These are phyloP conservation scores for Penicilliopsis zonata DNA, from an alignment of 495 filamentous ascomycete species.

Conservation along the genomic window DNA sequence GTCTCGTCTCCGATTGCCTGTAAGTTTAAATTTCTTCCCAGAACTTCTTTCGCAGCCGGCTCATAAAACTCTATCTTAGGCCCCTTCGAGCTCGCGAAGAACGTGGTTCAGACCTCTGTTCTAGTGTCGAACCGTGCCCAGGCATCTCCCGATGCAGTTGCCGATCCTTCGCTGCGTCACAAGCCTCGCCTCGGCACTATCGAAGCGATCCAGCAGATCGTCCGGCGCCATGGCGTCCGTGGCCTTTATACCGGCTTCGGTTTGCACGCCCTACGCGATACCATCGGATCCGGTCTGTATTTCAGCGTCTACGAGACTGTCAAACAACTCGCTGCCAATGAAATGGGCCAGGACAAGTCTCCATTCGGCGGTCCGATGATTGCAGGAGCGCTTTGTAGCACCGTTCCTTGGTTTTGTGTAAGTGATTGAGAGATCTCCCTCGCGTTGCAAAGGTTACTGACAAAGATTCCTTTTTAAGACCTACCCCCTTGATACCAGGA, in stretches of 20 bases:
- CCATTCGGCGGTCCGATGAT: constrained; percentile 31
- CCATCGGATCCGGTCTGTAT: constrained; percentile 79
- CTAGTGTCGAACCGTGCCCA: constrained; percentile 60
- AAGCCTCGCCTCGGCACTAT: constrained; percentile 68
- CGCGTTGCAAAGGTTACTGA: no score
- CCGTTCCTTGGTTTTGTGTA: constrained; percentile 36
- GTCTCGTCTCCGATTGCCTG: constrained; percentile 77
- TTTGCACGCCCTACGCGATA: constrained; percentile 74
- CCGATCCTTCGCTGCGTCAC: constrained; percentile 54
- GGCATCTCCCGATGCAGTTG: constrained; percentile 39
- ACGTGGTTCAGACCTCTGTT: constrained; percentile 83
- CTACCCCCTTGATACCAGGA: constrained; percentile 36
- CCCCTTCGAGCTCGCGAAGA: constrained; percentile 89
- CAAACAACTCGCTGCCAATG: constrained; percentile 68
- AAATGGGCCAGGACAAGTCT: constrained; percentile 24
- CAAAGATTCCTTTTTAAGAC: constrained; percentile 15
- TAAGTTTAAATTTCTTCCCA: constrained; percentile 32
- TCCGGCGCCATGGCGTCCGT: constrained; percentile 61
- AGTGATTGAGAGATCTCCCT: no score
- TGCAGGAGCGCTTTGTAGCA: constrained; percentile 35
- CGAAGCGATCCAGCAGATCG: constrained; percentile 64
- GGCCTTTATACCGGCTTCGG: constrained; percentile 83
- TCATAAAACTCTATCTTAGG: constrained; percentile 48
- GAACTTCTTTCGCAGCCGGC: background rate
- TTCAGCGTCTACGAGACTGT: constrained; percentile 85